Evolutionary conservation across 2,329 filamentous ascomycete species (phyloP), one percentile per base, ranked within the genome.

Genomic region (Alternaria incomplexa): DNA sequence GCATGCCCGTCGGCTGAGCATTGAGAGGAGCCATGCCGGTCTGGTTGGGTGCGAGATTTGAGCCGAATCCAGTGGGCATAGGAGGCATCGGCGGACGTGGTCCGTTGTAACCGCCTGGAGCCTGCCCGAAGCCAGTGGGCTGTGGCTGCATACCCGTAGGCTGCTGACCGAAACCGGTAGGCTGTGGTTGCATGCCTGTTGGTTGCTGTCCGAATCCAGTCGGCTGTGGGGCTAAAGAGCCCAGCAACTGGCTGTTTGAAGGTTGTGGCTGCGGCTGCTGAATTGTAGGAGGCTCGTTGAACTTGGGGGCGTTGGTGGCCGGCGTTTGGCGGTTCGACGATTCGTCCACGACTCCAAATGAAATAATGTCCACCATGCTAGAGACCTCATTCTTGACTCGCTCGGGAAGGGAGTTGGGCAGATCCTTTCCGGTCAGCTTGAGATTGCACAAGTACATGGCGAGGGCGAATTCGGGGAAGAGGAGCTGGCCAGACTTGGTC

Each of bases 311-410:
- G 79, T 92, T 94, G 63, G 84, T 88, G 57, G 84, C 84, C 4
- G 83, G 82, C n/a, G 71, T 61, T n/a, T 86, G 80, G 20, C 86
- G 81, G 44, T 80, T 80, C 15, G 82, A 71, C 13, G 83, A 83
- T 26, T 95, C 91, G 68, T 99, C 96, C 1, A 88, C 89, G 23
- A 97, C 88, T 70, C 91, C 93, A 78, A 99, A 99, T 63, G 93
- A 97, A 77, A 99, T 99, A 60, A 99, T 99, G 77, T 99, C 96
- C 44, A 99, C 96, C 94, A 99, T 98, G 81, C 96, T 97, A 4
- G 95, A 98, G 17, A 99, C 96, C 80, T 99, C 96, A 74, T 99
- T 99, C 83, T 90, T 91, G 68, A 99, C 90, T 62, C 89, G 91
- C 30, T 97, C 93, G 0, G 96, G 96, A 10, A 99, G 85, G 6